Base-by-base conservation (phyloP, 202 grass and related monocot genomes). In the Carex sylvatica region DNA sequence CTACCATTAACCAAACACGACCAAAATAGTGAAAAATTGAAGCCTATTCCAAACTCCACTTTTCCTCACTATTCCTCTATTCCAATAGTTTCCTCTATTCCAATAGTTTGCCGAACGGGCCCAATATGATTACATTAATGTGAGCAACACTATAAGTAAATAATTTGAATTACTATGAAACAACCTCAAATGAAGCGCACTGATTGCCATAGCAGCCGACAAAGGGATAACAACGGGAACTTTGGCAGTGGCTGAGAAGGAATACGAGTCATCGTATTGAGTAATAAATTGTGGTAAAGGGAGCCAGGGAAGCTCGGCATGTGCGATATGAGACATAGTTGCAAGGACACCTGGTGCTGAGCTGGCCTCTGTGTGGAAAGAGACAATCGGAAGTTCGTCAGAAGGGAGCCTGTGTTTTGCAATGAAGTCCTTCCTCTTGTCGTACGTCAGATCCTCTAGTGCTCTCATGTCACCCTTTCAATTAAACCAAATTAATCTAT, bases 361-460 rank as follows among this genome's bases (percentile, higher is more conserved):
- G 80, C 92, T 93, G 70, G 92, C 90, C 83, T 98, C 89, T 0
- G 95, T 93, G 80, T 98, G 95, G 84, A 98, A 98, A 87, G 92
- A 98, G 84, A 98, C 74, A 52, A 91, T 67, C n/a, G 95, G 90
- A 19, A 98, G 59, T 49, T 95, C 80, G 8, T 93, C 86, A 12
- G 85, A 71, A 0, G 92, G 88, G 22, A 98, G 82, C 61, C 62
- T 92, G 86, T 95, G 88, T 78, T 83, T 95, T 19, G 90, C 78
- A 59, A 98, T 95, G 80, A 98, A 98, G 35, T 98, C 87, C 82
- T 85, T 94, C 66, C 95, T 86, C 86, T 86, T 94, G 28, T 84
- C 84, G 47, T 94, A 98, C 5, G 95, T 98, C 16, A 94, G 87
- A 67, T 98, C 95, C 82, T 98, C 95, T 15, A 98, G 68, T 19